These are phyloP conservation scores for Boletus vermiculosoides DNA, from an alignment of 768 basidiomycete genomes.

Conservation along the genomic window DNA sequence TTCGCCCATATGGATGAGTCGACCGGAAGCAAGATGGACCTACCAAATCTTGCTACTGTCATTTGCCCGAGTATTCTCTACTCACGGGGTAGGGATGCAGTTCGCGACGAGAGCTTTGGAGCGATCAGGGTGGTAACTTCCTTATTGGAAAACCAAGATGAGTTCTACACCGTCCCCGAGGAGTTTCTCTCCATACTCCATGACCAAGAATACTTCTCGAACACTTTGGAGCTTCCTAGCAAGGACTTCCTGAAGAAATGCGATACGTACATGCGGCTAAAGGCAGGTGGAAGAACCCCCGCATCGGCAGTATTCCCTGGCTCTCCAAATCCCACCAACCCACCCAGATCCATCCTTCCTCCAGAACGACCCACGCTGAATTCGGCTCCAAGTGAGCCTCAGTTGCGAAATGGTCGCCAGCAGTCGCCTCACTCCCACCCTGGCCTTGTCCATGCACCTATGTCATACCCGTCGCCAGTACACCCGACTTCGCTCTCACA, in stretches of 20 bases:
- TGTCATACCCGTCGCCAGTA: constrained; percentile 44
- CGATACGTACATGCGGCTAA: constrained; percentile 82
- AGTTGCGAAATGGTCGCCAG: constrained; percentile 39
- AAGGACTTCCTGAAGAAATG: constrained; percentile 97
- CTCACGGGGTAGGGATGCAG: constrained; percentile 78
- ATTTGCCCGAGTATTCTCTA: constrained; percentile 98
- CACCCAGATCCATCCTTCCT: constrained; percentile 33
- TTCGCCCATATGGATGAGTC: constrained; percentile 98
- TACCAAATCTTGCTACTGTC: constrained; percentile 93
- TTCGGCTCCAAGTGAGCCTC: constrained; percentile 38
- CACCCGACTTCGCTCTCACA: constrained; percentile 48
- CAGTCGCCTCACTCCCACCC: constrained; percentile 43
- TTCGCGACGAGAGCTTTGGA: constrained; percentile 89
- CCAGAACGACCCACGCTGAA: constrained; percentile 48
- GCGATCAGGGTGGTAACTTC: constrained; percentile 84
- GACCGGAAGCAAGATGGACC: constrained; percentile 98
- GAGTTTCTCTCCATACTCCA: constrained; percentile 85
- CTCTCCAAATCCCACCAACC: constrained; percentile 25
- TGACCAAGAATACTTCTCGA: constrained; percentile 91
- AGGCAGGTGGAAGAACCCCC: constrained; percentile 53
- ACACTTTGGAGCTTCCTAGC: constrained; percentile 82
- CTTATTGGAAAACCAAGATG: constrained; percentile 90
- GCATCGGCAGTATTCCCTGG: constrained; percentile 30
- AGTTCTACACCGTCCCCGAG: constrained; percentile 90
- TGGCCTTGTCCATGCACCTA: constrained; percentile 40